Base-by-base conservation (phyloP, 768 basidiomycete genomes). In the Mycena metata region DNA sequence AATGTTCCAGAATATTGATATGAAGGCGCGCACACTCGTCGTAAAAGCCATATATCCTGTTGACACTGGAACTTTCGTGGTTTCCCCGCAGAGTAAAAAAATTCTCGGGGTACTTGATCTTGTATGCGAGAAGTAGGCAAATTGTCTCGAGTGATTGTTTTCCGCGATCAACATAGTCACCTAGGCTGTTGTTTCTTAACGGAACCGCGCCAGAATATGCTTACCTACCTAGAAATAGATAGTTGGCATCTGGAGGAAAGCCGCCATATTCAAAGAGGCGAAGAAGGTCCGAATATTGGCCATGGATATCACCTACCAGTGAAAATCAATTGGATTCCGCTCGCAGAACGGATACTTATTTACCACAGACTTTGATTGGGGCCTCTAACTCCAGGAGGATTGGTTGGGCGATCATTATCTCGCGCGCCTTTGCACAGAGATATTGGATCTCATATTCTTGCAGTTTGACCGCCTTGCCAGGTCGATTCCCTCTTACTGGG, bases 391-490 rank as follows among this genome's bases (percentile, higher is more conserved):
- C 97, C 80, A 99, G 87, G 67, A 99, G 86, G 79, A 98, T 98
- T 67, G 97, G 97, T 79, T 99, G 97, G 82, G 93, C 93, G 83
- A 99, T 98, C 84, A 99, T 97, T 78, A 99, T 98, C 83, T 99
- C 97, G 72, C 97, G 87, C 56, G 96, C 96, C 85, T 94, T 97
- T 77, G 95, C 96, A 85, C 97, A 99, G 72, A 99, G 88, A 81
- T 96, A 96, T 81, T 96, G 96, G 88, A 99, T 99, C 85, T 99
- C 97, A 84, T 96, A 97, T 82, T 99, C 97, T 79, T 95, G 93
- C 71, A 99, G 87, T 78, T 96, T 95, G 51, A 99, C 97, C 35
- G 96, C 94, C 83, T 97, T 98, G 73, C 97, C 97, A 58, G 97
- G 97, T 81, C 97, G 89, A 86, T 99, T 98, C 68, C 97, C 97